A percentile compares a stretch with the other conserved stretches of the same genome.
Evolutionary conservation across 768 basidiomycete genomes (phyloP).

Genomic region (Lanmaoa rubissima): DNA sequence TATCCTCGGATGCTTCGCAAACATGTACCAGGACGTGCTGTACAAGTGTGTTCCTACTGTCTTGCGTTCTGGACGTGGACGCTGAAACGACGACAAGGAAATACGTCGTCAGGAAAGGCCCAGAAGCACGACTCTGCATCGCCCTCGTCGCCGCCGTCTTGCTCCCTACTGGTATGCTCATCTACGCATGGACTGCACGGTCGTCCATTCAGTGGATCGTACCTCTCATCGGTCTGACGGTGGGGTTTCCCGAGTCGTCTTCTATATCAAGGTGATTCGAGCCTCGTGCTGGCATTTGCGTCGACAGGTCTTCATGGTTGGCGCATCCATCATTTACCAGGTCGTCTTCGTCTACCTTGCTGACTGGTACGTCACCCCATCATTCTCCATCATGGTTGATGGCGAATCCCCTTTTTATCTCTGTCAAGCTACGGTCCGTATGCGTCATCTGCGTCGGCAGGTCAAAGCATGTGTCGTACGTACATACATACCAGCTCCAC

Average conservation of each 20-base stretch:
- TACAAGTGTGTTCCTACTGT: slow-evolving; percentile 41
- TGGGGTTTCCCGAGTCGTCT: neutral
- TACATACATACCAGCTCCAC: slow-evolving; percentile 5
- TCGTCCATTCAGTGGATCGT: slow-evolving; percentile 58
- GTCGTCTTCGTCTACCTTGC: slow-evolving; percentile 60
- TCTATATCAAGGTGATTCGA: neutral
- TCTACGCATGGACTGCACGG: slow-evolving; percentile 70
- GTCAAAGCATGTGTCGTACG: slow-evolving; percentile 59
- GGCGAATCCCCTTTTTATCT: neutral
- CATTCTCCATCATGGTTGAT: neutral
- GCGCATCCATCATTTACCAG: slow-evolving; percentile 54
- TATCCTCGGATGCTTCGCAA: slow-evolving; percentile 45
- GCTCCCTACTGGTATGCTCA: slow-evolving; percentile 62
- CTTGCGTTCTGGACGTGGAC: neutral
- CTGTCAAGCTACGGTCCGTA: slow-evolving; percentile 50
- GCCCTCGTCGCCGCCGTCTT: slow-evolving; percentile 54
- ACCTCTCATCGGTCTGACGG: slow-evolving; percentile 29
- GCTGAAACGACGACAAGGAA: slow-evolving; percentile 20
- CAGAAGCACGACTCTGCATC: slow-evolving; percentile 60
- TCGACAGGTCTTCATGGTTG: slow-evolving; percentile 48
- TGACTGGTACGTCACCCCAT: slow-evolving; percentile 47
- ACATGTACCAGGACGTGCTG: slow-evolving; percentile 47
- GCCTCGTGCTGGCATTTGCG: slow-evolving; percentile 1
- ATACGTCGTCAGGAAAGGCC: slow-evolving; percentile 34
- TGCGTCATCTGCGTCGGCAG: slow-evolving; percentile 68